Evolutionary conservation across 306 rosid species (phyloP).

Genomic region (Pterocarpus macrocarpus): DNA sequence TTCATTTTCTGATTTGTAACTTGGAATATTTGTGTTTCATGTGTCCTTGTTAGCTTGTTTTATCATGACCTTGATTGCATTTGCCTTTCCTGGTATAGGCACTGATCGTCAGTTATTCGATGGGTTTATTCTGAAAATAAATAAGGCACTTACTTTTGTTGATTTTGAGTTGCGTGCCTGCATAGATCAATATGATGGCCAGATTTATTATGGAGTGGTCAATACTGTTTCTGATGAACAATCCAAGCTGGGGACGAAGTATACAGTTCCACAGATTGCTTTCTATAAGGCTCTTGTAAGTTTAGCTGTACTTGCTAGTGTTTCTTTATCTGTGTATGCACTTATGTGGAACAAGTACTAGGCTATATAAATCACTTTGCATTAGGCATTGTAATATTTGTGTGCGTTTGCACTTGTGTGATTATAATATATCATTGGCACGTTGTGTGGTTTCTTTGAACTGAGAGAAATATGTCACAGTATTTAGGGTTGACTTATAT

Average conservation of each 20-base stretch:
- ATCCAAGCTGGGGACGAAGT: slow-evolving; percentile 88
- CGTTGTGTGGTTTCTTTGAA: slow-evolving; percentile 23
- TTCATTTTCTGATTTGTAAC: background rate
- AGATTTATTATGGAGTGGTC: slow-evolving; percentile 84
- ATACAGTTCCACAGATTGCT: slow-evolving; percentile 86
- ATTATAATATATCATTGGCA: slow-evolving; percentile 1
- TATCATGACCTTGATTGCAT: slow-evolving; percentile 37
- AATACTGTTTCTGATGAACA: slow-evolving; percentile 88
- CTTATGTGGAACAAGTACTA: slow-evolving; percentile 1
- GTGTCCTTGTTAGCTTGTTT: background rate
- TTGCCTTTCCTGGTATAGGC: slow-evolving; percentile 53
- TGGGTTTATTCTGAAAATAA: slow-evolving; percentile 77
- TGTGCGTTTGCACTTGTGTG: background rate
- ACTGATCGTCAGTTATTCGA: slow-evolving; percentile 61
- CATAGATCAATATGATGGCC: slow-evolving; percentile 84
- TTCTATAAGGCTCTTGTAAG: slow-evolving; percentile 93
- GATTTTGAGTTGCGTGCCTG: slow-evolving; percentile 86
- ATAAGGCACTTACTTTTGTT: slow-evolving; percentile 82
- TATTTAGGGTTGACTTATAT: background rate
- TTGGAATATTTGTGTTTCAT: background rate
- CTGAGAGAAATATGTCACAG: background rate
- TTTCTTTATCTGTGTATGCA: background rate
- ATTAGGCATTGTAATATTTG: background rate
- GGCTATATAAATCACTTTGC: slow-evolving; percentile 20
- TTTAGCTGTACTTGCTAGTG: slow-evolving; percentile 36